A percentile compares a stretch with the other conserved stretches of the same genome.
These are phyloP conservation scores for Fusarium metavorans DNA, from an alignment of 2,329 filamentous ascomycete species.

Conservation along the genomic window DNA sequence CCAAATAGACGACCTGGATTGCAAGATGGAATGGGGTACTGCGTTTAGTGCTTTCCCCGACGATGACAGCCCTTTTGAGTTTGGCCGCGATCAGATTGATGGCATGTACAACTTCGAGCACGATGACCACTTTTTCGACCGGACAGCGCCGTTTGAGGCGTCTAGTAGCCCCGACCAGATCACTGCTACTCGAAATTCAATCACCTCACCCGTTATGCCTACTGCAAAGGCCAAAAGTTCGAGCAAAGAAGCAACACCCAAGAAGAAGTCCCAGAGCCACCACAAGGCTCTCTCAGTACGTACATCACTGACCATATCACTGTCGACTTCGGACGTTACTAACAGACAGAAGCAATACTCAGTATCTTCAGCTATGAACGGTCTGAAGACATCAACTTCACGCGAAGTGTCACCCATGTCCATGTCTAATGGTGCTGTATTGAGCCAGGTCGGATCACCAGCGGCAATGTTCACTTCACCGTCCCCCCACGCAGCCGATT, in stretches of 20 bases:
- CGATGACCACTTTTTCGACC: constrained; percentile 60
- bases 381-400: constrained; percentile 59
- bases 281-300: constrained; percentile 55
- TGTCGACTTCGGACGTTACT: constrained; percentile 5
- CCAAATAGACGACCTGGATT: constrained; percentile 57
- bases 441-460: constrained; percentile 66
- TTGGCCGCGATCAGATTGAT: constrained; percentile 47
- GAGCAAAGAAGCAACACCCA: constrained; percentile 43
- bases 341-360: constrained; percentile 61
- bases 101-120: constrained; percentile 50
- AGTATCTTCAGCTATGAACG: constrained; percentile 63
- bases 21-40: constrained; percentile 59
- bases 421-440: constrained; percentile 52
- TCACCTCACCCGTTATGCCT: constrained; percentile 59
- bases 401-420: constrained; percentile 68
- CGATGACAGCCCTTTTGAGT: constrained; percentile 53
- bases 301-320: constrained; percentile 24
- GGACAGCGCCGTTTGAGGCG: constrained; percentile 68
- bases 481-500: constrained; percentile 58
- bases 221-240: constrained; percentile 53
- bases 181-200: constrained; percentile 44
- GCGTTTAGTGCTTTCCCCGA: constrained; percentile 52
- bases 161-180: constrained; percentile 66
- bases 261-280: constrained; percentile 39
- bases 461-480: constrained; percentile 61